These are phyloP conservation scores for Herpetomonas tarakana DNA, from an alignment of 208 protist species.

Conservation along the genomic window DNA sequence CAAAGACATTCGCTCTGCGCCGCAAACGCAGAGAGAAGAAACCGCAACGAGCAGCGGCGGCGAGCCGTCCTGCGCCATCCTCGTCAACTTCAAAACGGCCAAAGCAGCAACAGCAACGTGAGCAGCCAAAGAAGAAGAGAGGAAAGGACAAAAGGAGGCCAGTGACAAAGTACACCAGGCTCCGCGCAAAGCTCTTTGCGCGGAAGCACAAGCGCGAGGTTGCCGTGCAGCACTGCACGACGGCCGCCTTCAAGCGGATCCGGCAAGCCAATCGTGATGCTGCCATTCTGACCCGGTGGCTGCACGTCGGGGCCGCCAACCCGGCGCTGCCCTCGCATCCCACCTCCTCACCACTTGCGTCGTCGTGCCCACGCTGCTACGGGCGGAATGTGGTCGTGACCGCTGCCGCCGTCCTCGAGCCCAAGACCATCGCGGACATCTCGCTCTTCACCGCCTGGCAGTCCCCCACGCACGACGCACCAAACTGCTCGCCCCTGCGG, in stretches of 20 bases:
- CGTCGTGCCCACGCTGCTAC: background rate
- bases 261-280: background rate
- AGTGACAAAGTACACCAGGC: background rate
- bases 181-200: background rate
- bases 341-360: background rate
- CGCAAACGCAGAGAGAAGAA: background rate
- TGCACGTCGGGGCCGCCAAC: background rate
- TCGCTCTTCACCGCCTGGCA: constrained; percentile 34
- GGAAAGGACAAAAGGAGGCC: background rate
- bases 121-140: background rate
- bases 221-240: background rate
- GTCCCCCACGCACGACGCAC: constrained; percentile 23
- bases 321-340: constrained; percentile 16
- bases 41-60: background rate
- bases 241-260: background rate
- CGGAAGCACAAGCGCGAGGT: background rate
- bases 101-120: no score
- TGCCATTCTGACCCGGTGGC: background rate
- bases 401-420: constrained; percentile 25
- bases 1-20: background rate
- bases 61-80: no score
- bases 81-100: no score
- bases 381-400: constrained; percentile 12
- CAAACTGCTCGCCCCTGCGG: constrained; percentile 24
- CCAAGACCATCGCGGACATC: constrained; percentile 27